These are phyloP conservation scores for Wickerhamiella musiphila DNA, from an alignment of 805 yeast genomes.

Conservation along the genomic window DNA sequence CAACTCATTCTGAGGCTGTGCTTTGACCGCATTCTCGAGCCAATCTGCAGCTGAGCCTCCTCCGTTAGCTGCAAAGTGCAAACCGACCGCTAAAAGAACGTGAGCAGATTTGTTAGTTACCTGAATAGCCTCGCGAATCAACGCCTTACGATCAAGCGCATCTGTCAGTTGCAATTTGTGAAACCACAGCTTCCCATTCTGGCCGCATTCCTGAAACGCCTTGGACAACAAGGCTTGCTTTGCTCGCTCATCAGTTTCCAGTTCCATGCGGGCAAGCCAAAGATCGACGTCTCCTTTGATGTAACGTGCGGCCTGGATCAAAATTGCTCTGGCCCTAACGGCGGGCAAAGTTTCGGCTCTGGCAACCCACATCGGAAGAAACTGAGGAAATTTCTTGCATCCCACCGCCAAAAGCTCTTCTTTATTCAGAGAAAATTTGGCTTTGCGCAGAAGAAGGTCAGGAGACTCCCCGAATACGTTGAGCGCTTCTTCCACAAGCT, in stretches of 20 bases:
- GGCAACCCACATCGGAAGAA: constrained; percentile 36
- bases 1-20: constrained; percentile 51
- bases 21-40: constrained; percentile 50
- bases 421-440: constrained; percentile 41
- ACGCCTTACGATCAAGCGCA: constrained; percentile 35
- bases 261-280: constrained; percentile 37
- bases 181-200: constrained; percentile 47
- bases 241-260: constrained; percentile 38
- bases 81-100: constrained; percentile 48
- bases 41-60: constrained; percentile 54
- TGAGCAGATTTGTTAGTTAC: constrained; percentile 42
- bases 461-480: constrained; percentile 30
- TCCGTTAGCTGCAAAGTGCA: constrained; percentile 47
- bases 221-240: constrained; percentile 35
- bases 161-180: constrained; percentile 31
- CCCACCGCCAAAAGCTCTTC: constrained; percentile 28
- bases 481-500: constrained; percentile 31
- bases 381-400: constrained; percentile 29
- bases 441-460: constrained; percentile 44
- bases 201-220: constrained; percentile 42
- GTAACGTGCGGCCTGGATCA: constrained; percentile 1
- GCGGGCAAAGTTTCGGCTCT: constrained; percentile 27
- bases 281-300: constrained; percentile 17
- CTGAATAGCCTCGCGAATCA: constrained; percentile 54
- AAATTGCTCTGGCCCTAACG: background rate